These are phyloP conservation scores for Imleria badia DNA, from an alignment of 768 basidiomycete species.

Conservation along the genomic window DNA sequence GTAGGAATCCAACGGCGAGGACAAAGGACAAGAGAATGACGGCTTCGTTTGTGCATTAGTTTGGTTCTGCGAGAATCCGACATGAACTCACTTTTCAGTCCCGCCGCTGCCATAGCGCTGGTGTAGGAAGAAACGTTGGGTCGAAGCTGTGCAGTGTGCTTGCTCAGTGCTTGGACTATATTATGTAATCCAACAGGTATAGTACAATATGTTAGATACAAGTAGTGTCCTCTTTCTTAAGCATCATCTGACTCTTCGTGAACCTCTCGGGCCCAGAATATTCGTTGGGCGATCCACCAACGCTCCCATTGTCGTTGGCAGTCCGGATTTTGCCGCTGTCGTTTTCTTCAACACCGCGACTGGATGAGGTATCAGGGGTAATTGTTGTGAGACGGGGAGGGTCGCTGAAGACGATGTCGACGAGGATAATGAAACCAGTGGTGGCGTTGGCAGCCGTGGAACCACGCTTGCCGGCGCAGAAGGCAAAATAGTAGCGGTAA, in stretches of 20 bases:
- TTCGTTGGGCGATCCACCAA: slow-evolving; percentile 35
- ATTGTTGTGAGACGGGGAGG: slow-evolving; percentile 20
- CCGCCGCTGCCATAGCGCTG: slow-evolving; percentile 57
- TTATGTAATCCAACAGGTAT: slow-evolving; percentile 25
- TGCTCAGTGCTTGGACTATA: background rate
- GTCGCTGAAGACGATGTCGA: slow-evolving; percentile 40
- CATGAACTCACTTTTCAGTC: slow-evolving; percentile 61
- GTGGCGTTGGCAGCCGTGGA: slow-evolving; percentile 21
- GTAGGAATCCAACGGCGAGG: slow-evolving; percentile 94
- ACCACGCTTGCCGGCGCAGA: background rate
- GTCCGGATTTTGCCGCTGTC: slow-evolving; percentile 17
- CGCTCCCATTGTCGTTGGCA: slow-evolving; percentile 26
- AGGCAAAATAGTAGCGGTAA: slow-evolving; percentile 20
- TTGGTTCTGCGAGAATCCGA: background rate
- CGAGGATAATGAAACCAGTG: slow-evolving; percentile 34
- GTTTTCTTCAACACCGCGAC: slow-evolving; percentile 22
- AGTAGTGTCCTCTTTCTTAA: background rate
- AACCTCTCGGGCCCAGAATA: slow-evolving; percentile 33
- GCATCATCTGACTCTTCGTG: slow-evolving; percentile 28
- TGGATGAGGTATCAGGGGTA: slow-evolving; percentile 3
- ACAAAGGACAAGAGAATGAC: slow-evolving; percentile 97
- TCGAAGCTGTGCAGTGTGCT: background rate
- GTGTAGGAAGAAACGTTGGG: background rate
- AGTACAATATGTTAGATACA: slow-evolving; percentile 14
- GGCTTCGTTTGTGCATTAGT: slow-evolving; percentile 46